Evolutionary conservation across 495 filamentous ascomycete species (phyloP).

Genomic region (Talaromyces proteolyticus): DNA sequence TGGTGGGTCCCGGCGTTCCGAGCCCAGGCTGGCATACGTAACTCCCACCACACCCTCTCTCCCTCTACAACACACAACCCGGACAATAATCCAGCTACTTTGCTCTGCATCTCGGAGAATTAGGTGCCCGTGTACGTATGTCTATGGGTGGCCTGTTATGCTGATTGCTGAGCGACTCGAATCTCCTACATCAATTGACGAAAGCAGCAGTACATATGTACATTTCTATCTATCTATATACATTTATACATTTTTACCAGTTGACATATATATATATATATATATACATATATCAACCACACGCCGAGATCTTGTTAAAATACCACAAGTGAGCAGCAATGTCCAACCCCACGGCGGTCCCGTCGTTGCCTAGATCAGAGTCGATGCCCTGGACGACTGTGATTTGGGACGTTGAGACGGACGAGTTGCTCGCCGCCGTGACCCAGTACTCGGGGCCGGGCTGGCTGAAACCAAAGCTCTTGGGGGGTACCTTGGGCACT

Average conservation of each 20-base stretch:
- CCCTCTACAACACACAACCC: no score
- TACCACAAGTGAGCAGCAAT: conserved; percentile 35
- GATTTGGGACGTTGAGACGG: conserved; percentile 36
- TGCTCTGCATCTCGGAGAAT: not conserved
- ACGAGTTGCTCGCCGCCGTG: conserved; percentile 26
- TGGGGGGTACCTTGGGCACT: conserved; percentile 58
- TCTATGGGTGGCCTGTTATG: no score
- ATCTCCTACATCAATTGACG: not conserved
- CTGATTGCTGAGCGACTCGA: not conserved
- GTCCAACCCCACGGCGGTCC: conserved; percentile 9
- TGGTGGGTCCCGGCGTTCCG: no score
- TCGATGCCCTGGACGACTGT: conserved; percentile 26
- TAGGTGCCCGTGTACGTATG: not conserved
- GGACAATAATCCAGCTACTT: no score
- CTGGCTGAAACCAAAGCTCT: conserved; percentile 50
- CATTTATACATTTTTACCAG: not conserved
- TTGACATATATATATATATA: no score
- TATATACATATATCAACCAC: conserved; percentile 3
- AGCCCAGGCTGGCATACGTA: no score
- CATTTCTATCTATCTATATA: no score
- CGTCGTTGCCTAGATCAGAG: conserved; percentile 34
- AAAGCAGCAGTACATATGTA: not conserved
- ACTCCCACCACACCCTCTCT: no score
- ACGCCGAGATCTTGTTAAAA: conserved; percentile 24
- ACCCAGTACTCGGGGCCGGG: conserved; percentile 66